Conservation (phyloP, 2,329 filamentous ascomycete species). For the Drechslerella dactyloides region DNA sequence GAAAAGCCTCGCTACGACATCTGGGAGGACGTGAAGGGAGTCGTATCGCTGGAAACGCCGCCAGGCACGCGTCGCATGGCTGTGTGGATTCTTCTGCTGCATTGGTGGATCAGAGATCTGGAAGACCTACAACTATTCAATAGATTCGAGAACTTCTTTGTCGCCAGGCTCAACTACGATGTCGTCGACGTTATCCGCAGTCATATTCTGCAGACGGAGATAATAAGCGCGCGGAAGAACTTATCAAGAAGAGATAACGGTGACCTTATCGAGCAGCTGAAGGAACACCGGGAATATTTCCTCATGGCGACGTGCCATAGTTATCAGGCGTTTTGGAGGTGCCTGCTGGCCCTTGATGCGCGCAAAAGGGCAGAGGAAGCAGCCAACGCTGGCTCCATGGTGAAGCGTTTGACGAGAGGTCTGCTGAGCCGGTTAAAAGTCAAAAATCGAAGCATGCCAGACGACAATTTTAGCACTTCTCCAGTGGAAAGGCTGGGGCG, state of each 20-base stretch:
- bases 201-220: constrained; percentile 13
- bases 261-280: constrained; percentile 9
- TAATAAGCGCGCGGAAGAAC: constrained; percentile 6
- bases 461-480: background rate
- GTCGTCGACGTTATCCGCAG: constrained; percentile 22
- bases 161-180: constrained; percentile 19
- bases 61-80: background rate
- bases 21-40: constrained; percentile 14
- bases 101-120: constrained; percentile 31
- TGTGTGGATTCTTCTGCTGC: constrained; percentile 15
- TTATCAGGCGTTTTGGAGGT: constrained; percentile 8
- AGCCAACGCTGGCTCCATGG: background rate
- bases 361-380: background rate
- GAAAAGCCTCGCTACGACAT: constrained; percentile 5
- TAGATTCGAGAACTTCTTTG: background rate
- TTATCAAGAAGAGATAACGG: constrained; percentile 5
- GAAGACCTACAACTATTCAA: constrained; percentile 10
- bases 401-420: background rate
- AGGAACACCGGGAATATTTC: constrained; percentile 14
- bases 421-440: background rate
- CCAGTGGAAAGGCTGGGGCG: background rate
- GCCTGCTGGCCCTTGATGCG: background rate
- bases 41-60: constrained; percentile 1
- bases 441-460: background rate
- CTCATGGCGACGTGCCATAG: constrained; percentile 12